Evolutionary conservation across 768 basidiomycete species (phyloP).

Genomic region (Saitozyma podzolica): DNA sequence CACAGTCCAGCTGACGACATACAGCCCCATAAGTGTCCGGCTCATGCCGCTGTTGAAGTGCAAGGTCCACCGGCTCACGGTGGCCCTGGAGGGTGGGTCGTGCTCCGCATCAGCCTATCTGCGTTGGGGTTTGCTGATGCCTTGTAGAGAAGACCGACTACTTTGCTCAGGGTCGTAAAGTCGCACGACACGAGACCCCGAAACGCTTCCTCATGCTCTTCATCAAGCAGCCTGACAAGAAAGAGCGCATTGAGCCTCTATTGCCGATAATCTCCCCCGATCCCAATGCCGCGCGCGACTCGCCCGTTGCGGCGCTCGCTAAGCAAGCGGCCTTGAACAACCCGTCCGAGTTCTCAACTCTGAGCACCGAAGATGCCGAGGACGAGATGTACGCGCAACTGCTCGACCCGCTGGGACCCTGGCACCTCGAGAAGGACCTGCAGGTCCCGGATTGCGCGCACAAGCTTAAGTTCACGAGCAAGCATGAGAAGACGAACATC

Average conservation of each 20-base stretch:
- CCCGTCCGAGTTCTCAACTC: slow-evolving; percentile 18
- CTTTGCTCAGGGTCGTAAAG: slow-evolving; percentile 66
- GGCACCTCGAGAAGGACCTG: slow-evolving; percentile 72
- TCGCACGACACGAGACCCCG: slow-evolving; percentile 69
- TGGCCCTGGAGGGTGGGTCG: slow-evolving; percentile 74
- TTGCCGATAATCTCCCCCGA: slow-evolving; percentile 77
- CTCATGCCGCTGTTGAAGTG: slow-evolving; percentile 81
- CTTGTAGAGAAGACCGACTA: slow-evolving; percentile 75
- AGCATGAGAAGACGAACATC: slow-evolving; percentile 73
- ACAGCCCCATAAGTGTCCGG: slow-evolving; percentile 68
- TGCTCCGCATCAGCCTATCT: neutral
- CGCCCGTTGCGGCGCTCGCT: slow-evolving; percentile 65
- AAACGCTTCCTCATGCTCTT: slow-evolving; percentile 64
- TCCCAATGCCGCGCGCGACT: slow-evolving; percentile 61
- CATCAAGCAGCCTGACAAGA: slow-evolving; percentile 62
- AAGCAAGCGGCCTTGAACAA: slow-evolving; percentile 47
- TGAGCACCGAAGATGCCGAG: slow-evolving; percentile 30
- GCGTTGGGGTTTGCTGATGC: slow-evolving; percentile 9
- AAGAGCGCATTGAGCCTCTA: slow-evolving; percentile 58
- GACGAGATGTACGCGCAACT: slow-evolving; percentile 50
- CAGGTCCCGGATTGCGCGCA: slow-evolving; percentile 62
- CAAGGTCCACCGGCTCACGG: slow-evolving; percentile 71
- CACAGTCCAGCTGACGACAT: slow-evolving; percentile 3
- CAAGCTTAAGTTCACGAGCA: slow-evolving; percentile 73
- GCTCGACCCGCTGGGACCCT: slow-evolving; percentile 67